phyloP scores from a whole-genome alignment of 2,329 filamentous ascomycete genomes.

The Fusarium robinianum region DNA sequence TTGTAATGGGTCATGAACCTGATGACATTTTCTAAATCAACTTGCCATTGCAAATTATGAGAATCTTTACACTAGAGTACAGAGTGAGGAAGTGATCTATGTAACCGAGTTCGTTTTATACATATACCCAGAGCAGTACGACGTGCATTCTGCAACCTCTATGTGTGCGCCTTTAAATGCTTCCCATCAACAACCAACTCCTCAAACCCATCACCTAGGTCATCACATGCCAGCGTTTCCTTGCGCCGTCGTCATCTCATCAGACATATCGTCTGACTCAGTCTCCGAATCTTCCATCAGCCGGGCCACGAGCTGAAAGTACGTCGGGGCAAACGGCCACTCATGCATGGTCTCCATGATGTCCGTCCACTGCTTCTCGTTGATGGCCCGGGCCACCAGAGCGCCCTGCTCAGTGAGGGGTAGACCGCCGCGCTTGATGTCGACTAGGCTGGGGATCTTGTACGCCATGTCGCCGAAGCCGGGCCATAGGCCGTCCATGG shows the following conservation, averaged over 20 bases:
- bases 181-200: neutral
- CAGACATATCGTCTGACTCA: constrained; percentile 28
- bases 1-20: too few species aligned
- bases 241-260: constrained; percentile 32
- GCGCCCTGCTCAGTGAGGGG: constrained; percentile 45
- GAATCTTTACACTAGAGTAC: too few species aligned
- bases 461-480: constrained; percentile 61
- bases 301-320: constrained; percentile 53
- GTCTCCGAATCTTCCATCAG: constrained; percentile 38
- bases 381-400: constrained; percentile 55
- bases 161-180: too few species aligned
- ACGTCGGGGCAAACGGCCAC: constrained; percentile 66
- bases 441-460: constrained; percentile 53
- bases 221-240: constrained; percentile 5
- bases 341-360: constrained; percentile 63
- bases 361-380: constrained; percentile 59
- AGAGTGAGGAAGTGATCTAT: too few species aligned
- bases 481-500: constrained; percentile 59
- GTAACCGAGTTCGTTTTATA: neutral
- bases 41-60: neutral
- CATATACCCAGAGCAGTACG: too few species aligned
- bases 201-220: neutral
- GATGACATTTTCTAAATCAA: neutral
- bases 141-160: too few species aligned
- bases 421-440: constrained; percentile 54